Conservation (phyloP, 192 early-diverging fungal species). For the Funneliformis mosseae region DNA sequence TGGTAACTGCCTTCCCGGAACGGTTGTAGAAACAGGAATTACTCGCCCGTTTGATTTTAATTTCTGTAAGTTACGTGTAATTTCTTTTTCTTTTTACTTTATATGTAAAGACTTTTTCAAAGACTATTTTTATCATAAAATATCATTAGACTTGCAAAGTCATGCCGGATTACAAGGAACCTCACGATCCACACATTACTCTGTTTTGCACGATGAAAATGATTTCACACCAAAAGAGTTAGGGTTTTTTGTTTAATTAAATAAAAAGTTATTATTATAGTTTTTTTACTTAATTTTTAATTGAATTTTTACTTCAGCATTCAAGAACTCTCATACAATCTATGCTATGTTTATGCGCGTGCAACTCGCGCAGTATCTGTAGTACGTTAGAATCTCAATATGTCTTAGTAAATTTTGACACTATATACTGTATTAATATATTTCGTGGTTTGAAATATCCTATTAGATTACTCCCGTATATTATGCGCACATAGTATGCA, state of each 20-base stretch:
- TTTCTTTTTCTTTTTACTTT: background rate
- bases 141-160: constrained; percentile 63
- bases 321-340: too few species aligned
- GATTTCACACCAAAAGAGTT: constrained; percentile 67
- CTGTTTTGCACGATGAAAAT: constrained; percentile 90
- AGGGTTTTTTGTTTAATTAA: too few species aligned
- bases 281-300: background rate
- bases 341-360: too few species aligned
- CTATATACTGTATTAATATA: too few species aligned
- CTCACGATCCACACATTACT: constrained; percentile 91
- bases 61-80: constrained; percentile 60
- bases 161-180: constrained; percentile 94
- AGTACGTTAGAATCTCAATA: too few species aligned
- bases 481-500: constrained; percentile 91
- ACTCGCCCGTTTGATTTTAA: constrained; percentile 83
- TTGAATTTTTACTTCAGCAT: too few species aligned
- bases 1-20: constrained; percentile 85
- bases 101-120: too few species aligned
- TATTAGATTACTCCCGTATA: constrained; percentile 76
- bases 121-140: background rate
- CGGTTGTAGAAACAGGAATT: constrained; percentile 71
- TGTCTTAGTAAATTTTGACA: background rate
- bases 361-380: too few species aligned
- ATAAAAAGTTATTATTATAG: background rate
- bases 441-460: background rate